These are phyloP conservation scores for Pseudocercospora fuligena DNA, from an alignment of 2,329 filamentous ascomycete species.

Conservation along the genomic window DNA sequence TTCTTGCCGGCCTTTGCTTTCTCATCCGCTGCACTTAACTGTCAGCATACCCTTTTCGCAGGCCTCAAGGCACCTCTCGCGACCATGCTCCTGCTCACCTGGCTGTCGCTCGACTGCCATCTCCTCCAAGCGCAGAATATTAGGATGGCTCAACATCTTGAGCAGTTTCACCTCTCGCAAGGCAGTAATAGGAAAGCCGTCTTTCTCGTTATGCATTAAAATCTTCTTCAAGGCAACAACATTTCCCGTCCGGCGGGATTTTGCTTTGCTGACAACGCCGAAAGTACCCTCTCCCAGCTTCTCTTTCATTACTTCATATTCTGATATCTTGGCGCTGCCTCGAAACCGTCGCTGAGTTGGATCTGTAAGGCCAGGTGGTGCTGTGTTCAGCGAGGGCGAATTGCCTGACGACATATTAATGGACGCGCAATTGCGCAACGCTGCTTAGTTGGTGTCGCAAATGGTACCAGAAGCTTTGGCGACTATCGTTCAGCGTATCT, in stretches of 20 bases:
- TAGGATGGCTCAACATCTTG: conserved; percentile 90
- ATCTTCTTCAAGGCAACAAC: conserved; percentile 96
- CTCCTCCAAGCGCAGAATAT: conserved; percentile 85
- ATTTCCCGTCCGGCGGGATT: conserved; percentile 72
- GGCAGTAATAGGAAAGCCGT: conserved; percentile 98
- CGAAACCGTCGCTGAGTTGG: conserved; percentile 65
- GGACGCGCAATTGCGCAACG: background rate
- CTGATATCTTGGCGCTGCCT: conserved; percentile 81
- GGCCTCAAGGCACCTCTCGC: background rate
- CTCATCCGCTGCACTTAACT: conserved; percentile 32
- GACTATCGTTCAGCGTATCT: conserved; percentile 1
- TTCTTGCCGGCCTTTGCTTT: conserved; percentile 51
- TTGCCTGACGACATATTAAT: conserved; percentile 52
- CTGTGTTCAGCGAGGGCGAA: conserved; percentile 43
- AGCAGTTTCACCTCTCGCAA: conserved; percentile 96
- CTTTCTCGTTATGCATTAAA: conserved; percentile 98
- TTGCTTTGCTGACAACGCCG: conserved; percentile 91
- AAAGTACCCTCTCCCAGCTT: conserved; percentile 96
- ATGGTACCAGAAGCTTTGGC: background rate
- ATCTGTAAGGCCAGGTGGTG: conserved; percentile 47
- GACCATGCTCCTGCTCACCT: conserved; percentile 52
- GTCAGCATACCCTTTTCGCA: conserved; percentile 17
- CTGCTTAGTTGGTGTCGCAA: background rate
- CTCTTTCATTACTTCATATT: conserved; percentile 74
- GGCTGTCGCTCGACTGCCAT: conserved; percentile 94